Base-by-base conservation (phyloP, 2,329 filamentous ascomycete genomes). In the Colletotrichum sp. region DNA sequence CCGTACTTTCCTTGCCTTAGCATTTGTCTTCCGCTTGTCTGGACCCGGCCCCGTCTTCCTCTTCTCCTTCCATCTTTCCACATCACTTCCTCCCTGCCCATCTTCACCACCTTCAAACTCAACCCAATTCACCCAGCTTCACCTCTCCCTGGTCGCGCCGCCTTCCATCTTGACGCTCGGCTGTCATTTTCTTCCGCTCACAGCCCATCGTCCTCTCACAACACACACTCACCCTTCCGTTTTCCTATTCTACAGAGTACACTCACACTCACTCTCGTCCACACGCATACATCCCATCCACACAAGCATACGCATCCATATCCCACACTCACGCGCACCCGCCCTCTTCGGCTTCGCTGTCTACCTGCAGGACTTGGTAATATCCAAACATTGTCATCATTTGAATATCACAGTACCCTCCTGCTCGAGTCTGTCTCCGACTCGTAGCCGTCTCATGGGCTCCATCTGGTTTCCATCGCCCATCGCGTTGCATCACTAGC, bases 1-100 rank as follows among this genome's bases (percentile, higher is more conserved):
- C 28, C 59, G 30, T 62, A 30, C 59, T 76, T 70, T 63, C 72
- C 74, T 76, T 69, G 34, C 67, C 68, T 62, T 75, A 71, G 64
- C 72, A 70, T 73, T 76, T 75, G 76, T 76, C 72, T 78, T 77
- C 77, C 73, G 62, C 70, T 74, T 71, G 75, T 75, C 77, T 76
- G 64, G 73, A 63, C 55, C 73, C 65, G 62, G 72, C 60, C 64
- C 73, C 70, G 36, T 75, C 67, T 62, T 75, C 72, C 49, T 76
- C 74, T 72, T 71, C 71, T 76, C 75, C 75, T 76, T 75, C 67
- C 75, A 70, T 75, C 71, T 70, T 60, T 73, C 74, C 77, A 77
- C 72, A 74, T 74, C 69, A 65, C 70, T 74, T 71, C 77, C 73
- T 78, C 71, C 69, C 72, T 78, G 70, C 62, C 71, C 70, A 76